These are phyloP conservation scores for Penicillium janthinellum DNA, from an alignment of 2,329 filamentous ascomycete genomes.

Conservation along the genomic window DNA sequence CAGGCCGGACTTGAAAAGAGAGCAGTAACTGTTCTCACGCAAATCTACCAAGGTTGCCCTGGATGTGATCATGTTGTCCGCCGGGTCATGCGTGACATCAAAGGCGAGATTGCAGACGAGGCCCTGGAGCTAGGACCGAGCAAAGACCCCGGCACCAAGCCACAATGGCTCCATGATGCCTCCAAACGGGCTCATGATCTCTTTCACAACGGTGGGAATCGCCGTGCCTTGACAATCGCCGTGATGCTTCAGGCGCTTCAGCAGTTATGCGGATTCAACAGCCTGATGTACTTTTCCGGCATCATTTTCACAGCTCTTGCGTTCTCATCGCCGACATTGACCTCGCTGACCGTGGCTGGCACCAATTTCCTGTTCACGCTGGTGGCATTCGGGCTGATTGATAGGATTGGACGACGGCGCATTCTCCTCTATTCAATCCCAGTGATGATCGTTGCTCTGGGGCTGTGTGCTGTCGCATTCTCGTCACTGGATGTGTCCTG, in stretches of 20 bases:
- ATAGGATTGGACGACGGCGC: slow-evolving; percentile 74
- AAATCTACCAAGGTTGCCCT: slow-evolving; percentile 59
- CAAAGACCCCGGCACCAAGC: slow-evolving; percentile 19
- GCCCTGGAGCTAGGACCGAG: slow-evolving; percentile 46
- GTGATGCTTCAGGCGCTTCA: slow-evolving; percentile 85
- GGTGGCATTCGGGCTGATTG: slow-evolving; percentile 74
- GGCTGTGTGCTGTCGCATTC: slow-evolving; percentile 73
- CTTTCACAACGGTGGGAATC: slow-evolving; percentile 50
- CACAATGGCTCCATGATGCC: slow-evolving; percentile 31
- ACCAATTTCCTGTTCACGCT: slow-evolving; percentile 82
- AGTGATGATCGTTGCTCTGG: slow-evolving; percentile 74
- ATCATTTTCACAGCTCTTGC: slow-evolving; percentile 78
- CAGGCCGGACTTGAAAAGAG: slow-evolving; percentile 63
- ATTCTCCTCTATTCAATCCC: slow-evolving; percentile 83
- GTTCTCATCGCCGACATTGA: slow-evolving; percentile 76
- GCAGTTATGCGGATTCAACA: slow-evolving; percentile 89
- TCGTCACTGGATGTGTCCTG: slow-evolving; percentile 57
- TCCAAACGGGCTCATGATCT: slow-evolving; percentile 34
- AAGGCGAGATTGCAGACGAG: slow-evolving; percentile 73
- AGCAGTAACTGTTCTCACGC: slow-evolving; percentile 66
- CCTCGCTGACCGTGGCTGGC: slow-evolving; percentile 75
- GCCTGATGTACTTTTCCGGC: slow-evolving; percentile 87
- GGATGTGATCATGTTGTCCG: slow-evolving; percentile 55
- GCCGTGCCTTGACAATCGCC: slow-evolving; percentile 76
- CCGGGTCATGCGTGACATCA: slow-evolving; percentile 67